phyloP scores from a whole-genome alignment of 2,329 filamentous ascomycete genomes.

The Coniochaeta pulveracea region DNA sequence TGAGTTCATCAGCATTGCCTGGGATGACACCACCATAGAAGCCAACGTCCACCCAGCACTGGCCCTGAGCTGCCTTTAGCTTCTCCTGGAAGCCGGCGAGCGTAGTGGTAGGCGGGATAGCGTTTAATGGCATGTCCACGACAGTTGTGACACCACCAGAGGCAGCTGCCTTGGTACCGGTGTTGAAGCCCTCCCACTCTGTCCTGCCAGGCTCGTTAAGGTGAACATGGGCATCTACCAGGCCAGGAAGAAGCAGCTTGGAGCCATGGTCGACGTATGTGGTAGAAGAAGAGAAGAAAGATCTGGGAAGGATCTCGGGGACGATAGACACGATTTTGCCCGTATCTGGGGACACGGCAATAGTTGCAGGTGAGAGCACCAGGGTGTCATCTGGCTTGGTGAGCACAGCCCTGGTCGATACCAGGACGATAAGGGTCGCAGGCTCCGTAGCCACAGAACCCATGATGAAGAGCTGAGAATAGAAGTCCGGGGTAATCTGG shows the following conservation, averaged over 20 bases:
- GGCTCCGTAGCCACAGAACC: not conserved
- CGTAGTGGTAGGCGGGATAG: conserved; percentile 92
- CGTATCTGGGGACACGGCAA: conserved; percentile 64
- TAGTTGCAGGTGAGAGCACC: conserved; percentile 66
- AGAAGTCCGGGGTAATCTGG: conserved; percentile 2
- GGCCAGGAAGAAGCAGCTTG: conserved; percentile 72
- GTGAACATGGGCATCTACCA: conserved; percentile 96
- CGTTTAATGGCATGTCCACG: conserved; percentile 95
- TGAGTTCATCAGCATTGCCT: conserved; percentile 71
- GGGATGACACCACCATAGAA: conserved; percentile 95
- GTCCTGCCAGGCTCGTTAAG: conserved; percentile 93
- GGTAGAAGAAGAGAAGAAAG: conserved; percentile 60
- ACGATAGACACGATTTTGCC: conserved; percentile 78
- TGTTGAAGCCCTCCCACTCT: conserved; percentile 98
- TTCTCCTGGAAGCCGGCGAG: conserved; percentile 75
- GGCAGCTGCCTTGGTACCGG: conserved; percentile 84
- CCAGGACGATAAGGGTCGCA: conserved; percentile 54
- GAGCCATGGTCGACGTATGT: conserved; percentile 78
- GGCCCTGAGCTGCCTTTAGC: conserved; percentile 66
- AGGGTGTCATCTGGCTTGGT: conserved; percentile 53
- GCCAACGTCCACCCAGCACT: conserved; percentile 98
- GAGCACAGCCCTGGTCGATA: conserved; percentile 74
- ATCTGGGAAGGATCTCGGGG: conserved; percentile 60
- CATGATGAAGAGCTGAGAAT: not conserved
- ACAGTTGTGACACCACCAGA: conserved; percentile 96